Evolutionary conservation across 2,329 filamentous ascomycete genomes (phyloP), one percentile per base, ranked within the genome.

Genomic region (Colletotrichum salicis): DNA sequence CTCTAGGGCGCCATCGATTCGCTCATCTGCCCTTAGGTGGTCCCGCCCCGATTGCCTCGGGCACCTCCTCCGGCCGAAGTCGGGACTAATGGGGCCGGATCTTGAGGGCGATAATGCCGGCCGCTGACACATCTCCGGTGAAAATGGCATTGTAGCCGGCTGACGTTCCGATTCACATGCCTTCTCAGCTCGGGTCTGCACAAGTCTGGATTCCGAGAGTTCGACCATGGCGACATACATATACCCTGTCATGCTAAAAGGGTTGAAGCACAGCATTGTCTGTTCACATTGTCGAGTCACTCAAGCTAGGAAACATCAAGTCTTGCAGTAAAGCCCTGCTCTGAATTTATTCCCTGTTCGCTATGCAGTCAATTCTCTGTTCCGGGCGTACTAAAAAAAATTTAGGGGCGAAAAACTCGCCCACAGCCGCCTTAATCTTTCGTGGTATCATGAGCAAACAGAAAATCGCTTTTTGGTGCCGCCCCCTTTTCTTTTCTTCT

Each of bases 401-500:
- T n/a, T n/a, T 11, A 19, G 15, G 60, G 31, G 29, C 41, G 60
- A 29, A 29, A 12, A 24, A 7, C 22, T 37, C 29, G 59, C 59
- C 41, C 59, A 10, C 35, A 13, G 19, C 54, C 48, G 48, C 60
- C 48, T 29, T 41, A 54, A 54, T 55, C 48, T 48, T 55, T 70
- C 62, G 62, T 70, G 67, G 67, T 70, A 70, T 70, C 67, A 70
- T 70, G 67, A 66, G 67, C 67, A 70, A 70, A 70, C 67, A 66
- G 66, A 56, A 70, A 66, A 70, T 65, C 63, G 61, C 61, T 63
- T 70, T 66, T 70, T 70, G 62, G 67, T 66, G 67, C 67, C 67
- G 61, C 67, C 67, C 67, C 37, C 33, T 48, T 67, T 58, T 37
- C 60, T 57, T 57, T 27, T 13, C 35, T 12, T 69, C 33, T 31